Evolutionary conservation across 257 asterid genomes (phyloP), one percentile per base, ranked within the genome.

Genomic region (Penstemon newberryi): DNA sequence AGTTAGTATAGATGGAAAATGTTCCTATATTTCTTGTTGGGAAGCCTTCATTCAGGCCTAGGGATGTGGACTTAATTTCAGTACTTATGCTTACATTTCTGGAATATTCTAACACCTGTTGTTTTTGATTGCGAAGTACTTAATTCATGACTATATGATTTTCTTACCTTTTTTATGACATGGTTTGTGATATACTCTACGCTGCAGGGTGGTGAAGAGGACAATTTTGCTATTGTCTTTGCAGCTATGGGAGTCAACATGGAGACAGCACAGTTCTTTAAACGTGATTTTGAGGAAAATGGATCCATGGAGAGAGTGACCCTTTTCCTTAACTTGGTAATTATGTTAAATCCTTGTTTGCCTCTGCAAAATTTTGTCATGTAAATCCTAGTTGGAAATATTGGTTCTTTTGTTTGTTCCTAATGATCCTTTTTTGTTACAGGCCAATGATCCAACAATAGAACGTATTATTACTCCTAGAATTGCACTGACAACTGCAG

Each of bases 211-310:
- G 84, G 79, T 9, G 96, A 73, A 80, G 96, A 87, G 54, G 95
- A 89, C 85, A 88, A 90, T 67, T 90, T 90, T 83, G 97, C 97
- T 69, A 90, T 90, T 70, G 97, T 90, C 76, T 90, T 90, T 86
- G 97, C 97, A 39, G 97, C 97, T 65, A 90, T 90, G 97, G 97
- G 97, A 80, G 96, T 90, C 60, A 88, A 90, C 85, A 88, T 90
- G 97, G 96, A 90, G 82, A 89, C 97, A 5, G 95, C 97, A 38
- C 95, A 88, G 70, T 89, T 89, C 80, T 89, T 89, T 75, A 89
- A 89, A 72, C 96, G 96, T 54, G 96, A 89, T 85, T 89, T 90
- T 76, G 96, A 90, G 90, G 97, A 90, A 82, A 90, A 90, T 85
- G 96, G 97, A 66, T 90, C 96, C 10, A 90, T 90, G 97, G 97